phyloP scores from a whole-genome alignment of 2,329 filamentous ascomycete genomes.

The Venturiaceae sp. region DNA sequence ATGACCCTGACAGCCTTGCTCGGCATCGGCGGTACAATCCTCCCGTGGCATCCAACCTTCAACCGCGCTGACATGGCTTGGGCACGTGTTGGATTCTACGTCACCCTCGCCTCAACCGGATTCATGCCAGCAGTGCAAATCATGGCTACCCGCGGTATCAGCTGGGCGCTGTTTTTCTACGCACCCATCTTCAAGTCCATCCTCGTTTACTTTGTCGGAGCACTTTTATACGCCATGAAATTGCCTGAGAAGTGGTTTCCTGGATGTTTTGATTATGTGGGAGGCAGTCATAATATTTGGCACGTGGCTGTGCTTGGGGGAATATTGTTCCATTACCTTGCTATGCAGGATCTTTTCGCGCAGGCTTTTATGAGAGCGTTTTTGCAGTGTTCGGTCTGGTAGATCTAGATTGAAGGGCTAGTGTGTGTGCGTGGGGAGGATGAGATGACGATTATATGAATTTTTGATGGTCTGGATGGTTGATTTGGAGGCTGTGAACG shows the following conservation, averaged over 20 bases:
- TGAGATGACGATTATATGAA: neutral
- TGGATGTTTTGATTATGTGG: conserved; percentile 89
- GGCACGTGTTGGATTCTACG: conserved; percentile 85
- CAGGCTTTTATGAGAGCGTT: conserved; percentile 26
- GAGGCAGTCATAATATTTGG: conserved; percentile 96
- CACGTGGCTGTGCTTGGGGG: conserved; percentile 89
- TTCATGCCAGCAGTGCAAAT: conserved; percentile 85
- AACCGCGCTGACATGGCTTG: conserved; percentile 89
- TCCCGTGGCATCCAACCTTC: conserved; percentile 94
- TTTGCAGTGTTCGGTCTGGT: conserved; percentile 9
- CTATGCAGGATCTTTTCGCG: conserved; percentile 92
- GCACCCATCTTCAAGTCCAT: conserved; percentile 77
- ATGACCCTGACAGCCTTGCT: conserved; percentile 72
- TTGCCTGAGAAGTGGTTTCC: conserved; percentile 89
- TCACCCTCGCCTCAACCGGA: conserved; percentile 76
- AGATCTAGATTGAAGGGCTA: neutral
- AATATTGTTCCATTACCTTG: conserved; percentile 93
- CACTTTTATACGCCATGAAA: conserved; percentile 81
- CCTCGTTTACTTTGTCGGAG: conserved; percentile 75
- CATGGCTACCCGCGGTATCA: conserved; percentile 62
- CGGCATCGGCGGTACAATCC: conserved; percentile 76
- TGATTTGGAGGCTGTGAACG: neutral
- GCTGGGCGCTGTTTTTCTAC: conserved; percentile 84
- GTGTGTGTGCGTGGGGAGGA: neutral
- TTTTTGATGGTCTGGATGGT: neutral